Base-by-base conservation (phyloP, 768 basidiomycete species). In the Lactarius akahatsu region DNA sequence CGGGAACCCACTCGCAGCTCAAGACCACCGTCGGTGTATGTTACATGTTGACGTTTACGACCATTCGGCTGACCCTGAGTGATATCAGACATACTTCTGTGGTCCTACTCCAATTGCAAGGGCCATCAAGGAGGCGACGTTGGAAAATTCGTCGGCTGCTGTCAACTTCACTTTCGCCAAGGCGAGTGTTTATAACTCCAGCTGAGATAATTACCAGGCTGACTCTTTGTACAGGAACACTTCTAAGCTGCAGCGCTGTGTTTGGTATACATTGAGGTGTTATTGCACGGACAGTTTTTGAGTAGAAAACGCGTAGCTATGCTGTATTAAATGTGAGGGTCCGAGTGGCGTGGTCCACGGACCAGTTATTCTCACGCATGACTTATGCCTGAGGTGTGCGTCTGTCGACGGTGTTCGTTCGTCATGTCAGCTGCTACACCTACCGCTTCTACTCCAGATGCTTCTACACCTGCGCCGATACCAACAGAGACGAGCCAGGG, bases 121-220 rank as follows among this genome's bases (percentile, higher is more conserved):
- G 73, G 79, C 85, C 15, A 87, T 97, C 78, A 89, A 89, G 74
- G 81, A 85, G 67, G 91, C 91, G 13, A 85, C 88, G 15, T 74
- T 83, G 36, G 78, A 82, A 40, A 80, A 86, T 67, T 82, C 80
- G 3, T 81, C 80, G 59, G 73, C 85, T 15, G 77, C 80, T 41
- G 84, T 96, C 55, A 77, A 87, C 56, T 95, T 95, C 77, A 80
- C 82, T 0, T 96, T 97, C 75, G 87, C 89, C 23, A 96, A 96
- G 86, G 94, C 85, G 66, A 72, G 81, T 71, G 74, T 40, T 58
- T 9, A 40, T 41, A 65, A 62, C 63, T 69, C 41, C 47, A 65
- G 63, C 62, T 69, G 40, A 61, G 64, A 28, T 57, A 15, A 26
- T 61, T 57, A 43, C 41, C 64, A 41, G 20, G 54, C 64, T 72